Conservation (phyloP, 345 rosid genomes). For the Boechera retrofracta region DNA sequence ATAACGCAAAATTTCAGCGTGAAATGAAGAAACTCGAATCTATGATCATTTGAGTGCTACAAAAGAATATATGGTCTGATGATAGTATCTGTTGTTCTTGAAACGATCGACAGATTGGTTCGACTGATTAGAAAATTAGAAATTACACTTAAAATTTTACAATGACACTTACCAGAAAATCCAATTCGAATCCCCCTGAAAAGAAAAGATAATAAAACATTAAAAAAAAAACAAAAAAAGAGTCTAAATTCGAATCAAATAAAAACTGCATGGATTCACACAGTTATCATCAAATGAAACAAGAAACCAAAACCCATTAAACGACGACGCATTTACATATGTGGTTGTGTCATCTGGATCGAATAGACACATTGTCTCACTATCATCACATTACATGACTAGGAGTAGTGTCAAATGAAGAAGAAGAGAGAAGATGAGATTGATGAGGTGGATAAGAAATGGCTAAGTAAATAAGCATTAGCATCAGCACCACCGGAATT, state of each 20-base stretch:
- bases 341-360: slow-evolving; percentile 9
- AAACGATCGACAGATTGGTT: not conserved
- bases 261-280: slow-evolving; percentile 32
- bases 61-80: not conserved
- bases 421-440: slow-evolving; percentile 17
- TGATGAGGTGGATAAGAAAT: slow-evolving; percentile 34
- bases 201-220: not conserved
- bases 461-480: slow-evolving; percentile 43
- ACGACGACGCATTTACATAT: slow-evolving; percentile 34
- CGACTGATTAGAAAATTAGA: not conserved
- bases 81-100: no score
- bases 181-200: not conserved
- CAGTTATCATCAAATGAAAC: slow-evolving; percentile 13
- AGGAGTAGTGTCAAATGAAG: slow-evolving; percentile 16
- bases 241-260: not conserved
- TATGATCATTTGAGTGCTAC: not conserved
- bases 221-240: no score
- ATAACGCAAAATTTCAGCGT: slow-evolving; percentile 8
- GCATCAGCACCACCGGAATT: slow-evolving; percentile 43
- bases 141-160: slow-evolving; percentile 5
- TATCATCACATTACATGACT: slow-evolving; percentile 26
- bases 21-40: not conserved
- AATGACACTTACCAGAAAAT: not conserved
- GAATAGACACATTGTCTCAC: not conserved
- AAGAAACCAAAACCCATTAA: slow-evolving; percentile 1